These are phyloP conservation scores for Naganishia randhawae DNA, from an alignment of 768 basidiomycete genomes.

Conservation along the genomic window DNA sequence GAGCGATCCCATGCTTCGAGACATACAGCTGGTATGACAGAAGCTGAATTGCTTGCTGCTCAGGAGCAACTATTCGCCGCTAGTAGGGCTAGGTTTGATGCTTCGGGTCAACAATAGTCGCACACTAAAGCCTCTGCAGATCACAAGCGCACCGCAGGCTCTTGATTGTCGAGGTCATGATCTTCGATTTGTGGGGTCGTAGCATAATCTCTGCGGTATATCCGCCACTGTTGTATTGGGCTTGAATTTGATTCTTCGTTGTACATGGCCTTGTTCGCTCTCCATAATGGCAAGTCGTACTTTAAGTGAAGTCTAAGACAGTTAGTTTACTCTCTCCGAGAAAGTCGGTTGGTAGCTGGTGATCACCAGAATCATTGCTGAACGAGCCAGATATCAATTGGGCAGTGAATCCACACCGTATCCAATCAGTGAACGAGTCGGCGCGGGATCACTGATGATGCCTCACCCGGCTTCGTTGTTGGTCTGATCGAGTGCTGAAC, in stretches of 20 bases:
- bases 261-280: not conserved
- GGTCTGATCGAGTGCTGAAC: no score
- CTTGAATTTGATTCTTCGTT: not conserved
- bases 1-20: constrained; percentile 40
- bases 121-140: not conserved
- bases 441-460: no score
- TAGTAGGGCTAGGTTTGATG: constrained; percentile 58
- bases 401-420: no score
- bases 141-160: no score
- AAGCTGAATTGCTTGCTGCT: constrained; percentile 79
- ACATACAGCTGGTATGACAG: constrained; percentile 76
- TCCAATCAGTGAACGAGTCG: no score
- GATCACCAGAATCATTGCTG: no score
- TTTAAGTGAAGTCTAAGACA: not conserved
- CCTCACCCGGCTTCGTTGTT: not conserved
- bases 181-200: no score
- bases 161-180: no score
- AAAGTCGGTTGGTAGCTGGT: not conserved
- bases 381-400: no score
- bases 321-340: not conserved
- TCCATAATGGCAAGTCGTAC: not conserved
- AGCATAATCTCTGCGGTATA: constrained; percentile 18
- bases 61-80: constrained; percentile 93
- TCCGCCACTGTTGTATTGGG: not conserved
- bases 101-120: constrained; percentile 24